phyloP scores from a whole-genome alignment of 176 grass and related monocot genomes.

The bread wheat (Triticum aestivum) region DNA sequence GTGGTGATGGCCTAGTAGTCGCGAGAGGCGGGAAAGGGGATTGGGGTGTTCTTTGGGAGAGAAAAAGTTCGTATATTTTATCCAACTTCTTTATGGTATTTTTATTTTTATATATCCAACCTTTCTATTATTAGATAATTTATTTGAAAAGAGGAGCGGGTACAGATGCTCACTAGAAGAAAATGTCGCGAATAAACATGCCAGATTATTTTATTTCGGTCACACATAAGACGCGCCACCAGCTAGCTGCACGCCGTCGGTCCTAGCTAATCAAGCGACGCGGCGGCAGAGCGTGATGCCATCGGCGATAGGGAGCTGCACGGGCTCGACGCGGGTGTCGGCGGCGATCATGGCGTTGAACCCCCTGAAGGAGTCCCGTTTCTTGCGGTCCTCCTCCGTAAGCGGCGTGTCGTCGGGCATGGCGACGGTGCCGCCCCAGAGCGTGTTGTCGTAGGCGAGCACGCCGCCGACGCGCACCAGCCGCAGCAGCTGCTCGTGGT shows the following conservation, averaged over 20 bases:
- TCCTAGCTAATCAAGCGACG: constrained; percentile 8
- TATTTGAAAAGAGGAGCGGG: no score
- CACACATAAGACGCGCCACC: not conserved
- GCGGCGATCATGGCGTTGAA: constrained; percentile 52
- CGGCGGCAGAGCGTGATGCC: constrained; percentile 66
- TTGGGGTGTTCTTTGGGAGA: no score
- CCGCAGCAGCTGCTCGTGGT: constrained; percentile 55
- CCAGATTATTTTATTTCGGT: not conserved
- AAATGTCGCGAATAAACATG: no score
- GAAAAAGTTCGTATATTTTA: no score
- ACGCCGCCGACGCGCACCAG: constrained; percentile 63
- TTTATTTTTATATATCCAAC: no score
- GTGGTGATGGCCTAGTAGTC: no score
- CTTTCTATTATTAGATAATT: no score
- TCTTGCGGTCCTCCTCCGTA: not conserved
- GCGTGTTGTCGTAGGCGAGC: constrained; percentile 80
- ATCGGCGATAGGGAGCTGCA: constrained; percentile 58
- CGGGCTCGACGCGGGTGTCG: constrained; percentile 43
- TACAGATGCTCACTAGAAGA: no score
- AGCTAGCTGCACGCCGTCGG: no score
- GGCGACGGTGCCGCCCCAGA: constrained; percentile 54
- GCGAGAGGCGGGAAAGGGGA: no score
- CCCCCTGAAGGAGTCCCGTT: constrained; percentile 1
- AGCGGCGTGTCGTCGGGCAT: constrained; percentile 40
- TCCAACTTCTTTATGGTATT: no score